These are phyloP conservation scores for Lachancea meyersii DNA, from an alignment of 805 yeast genomes.

Conservation along the genomic window DNA sequence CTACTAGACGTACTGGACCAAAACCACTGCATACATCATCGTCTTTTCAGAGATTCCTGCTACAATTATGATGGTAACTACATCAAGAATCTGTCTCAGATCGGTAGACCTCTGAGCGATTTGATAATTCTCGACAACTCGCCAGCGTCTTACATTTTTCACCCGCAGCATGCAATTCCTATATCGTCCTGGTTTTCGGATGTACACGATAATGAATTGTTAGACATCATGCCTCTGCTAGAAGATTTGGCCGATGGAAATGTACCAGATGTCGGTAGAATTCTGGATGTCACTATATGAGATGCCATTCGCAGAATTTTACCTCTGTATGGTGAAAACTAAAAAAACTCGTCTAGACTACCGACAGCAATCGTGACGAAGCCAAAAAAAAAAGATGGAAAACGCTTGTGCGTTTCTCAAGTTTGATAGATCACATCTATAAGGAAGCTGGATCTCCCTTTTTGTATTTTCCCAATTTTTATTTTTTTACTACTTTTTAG, in stretches of 20 bases:
- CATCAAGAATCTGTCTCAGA: slow-evolving; percentile 86
- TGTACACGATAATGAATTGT: slow-evolving; percentile 90
- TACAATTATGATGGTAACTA: slow-evolving; percentile 90
- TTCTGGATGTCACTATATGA: slow-evolving; percentile 61
- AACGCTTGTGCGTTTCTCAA: slow-evolving; percentile 4
- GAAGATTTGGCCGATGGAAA: slow-evolving; percentile 68
- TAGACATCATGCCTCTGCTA: slow-evolving; percentile 84
- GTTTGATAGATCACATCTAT: slow-evolving; percentile 11
- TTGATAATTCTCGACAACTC: slow-evolving; percentile 91
- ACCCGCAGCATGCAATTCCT: slow-evolving; percentile 97
- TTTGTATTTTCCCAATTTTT: slow-evolving; percentile 3
- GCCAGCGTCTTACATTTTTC: slow-evolving; percentile 96
- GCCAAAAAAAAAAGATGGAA: neutral
- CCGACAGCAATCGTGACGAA: neutral
- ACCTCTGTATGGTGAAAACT: neutral
- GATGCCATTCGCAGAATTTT: neutral
- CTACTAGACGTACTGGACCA: slow-evolving; percentile 80
- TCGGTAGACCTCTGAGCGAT: slow-evolving; percentile 86
- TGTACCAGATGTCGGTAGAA: slow-evolving; percentile 80
- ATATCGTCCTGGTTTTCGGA: slow-evolving; percentile 98
- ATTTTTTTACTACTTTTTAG: neutral
- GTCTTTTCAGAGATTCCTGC: slow-evolving; percentile 92
- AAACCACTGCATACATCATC: slow-evolving; percentile 72
- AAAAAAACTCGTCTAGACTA: neutral
- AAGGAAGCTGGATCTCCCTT: slow-evolving; percentile 25